Conservation (phyloP, 2,329 filamentous ascomycete species). For the Bipolaris gigantea region DNA sequence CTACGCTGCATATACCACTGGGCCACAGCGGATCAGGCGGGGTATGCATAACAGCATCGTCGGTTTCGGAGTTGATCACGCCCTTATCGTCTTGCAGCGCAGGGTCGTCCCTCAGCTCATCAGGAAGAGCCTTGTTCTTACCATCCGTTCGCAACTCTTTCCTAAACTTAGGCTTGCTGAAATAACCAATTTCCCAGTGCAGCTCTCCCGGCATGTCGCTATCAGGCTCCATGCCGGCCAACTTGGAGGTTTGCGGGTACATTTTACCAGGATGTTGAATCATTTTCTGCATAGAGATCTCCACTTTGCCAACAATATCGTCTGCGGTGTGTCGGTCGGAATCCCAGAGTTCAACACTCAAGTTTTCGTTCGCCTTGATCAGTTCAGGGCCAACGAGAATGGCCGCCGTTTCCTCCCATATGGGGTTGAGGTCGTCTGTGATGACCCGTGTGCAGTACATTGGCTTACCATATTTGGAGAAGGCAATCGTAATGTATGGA, state of each 20-base stretch:
- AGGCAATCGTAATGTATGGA: constrained; percentile 91
- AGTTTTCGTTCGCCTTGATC: constrained; percentile 89
- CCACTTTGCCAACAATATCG: constrained; percentile 92
- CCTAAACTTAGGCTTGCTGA: constrained; percentile 86
- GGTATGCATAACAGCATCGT: constrained; percentile 85
- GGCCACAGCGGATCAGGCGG: constrained; percentile 97
- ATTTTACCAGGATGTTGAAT: constrained; percentile 92
- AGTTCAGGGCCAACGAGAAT: constrained; percentile 85
- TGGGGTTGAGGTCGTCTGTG: constrained; percentile 87
- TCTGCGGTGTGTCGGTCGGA: constrained; percentile 90
- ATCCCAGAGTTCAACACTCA: constrained; percentile 95
- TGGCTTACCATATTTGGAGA: constrained; percentile 95
- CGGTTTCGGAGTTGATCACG: constrained; percentile 68
- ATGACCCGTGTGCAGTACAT: constrained; percentile 98
- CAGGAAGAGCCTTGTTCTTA: constrained; percentile 75
- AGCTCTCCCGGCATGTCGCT: constrained; percentile 90
- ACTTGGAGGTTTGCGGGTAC: constrained; percentile 84
- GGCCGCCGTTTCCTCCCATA: constrained; percentile 87
- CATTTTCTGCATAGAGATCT: constrained; percentile 90
- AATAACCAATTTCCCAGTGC: constrained; percentile 95
- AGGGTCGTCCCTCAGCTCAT: constrained; percentile 70
- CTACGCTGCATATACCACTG: constrained; percentile 80
- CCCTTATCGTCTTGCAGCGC: constrained; percentile 90
- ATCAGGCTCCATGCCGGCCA: constrained; percentile 79
- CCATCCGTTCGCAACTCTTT: constrained; percentile 84